Evolutionary conservation across 768 basidiomycete species (phyloP), one percentile per base, ranked within the genome.

Genomic region (Lentinula guzmanii): DNA sequence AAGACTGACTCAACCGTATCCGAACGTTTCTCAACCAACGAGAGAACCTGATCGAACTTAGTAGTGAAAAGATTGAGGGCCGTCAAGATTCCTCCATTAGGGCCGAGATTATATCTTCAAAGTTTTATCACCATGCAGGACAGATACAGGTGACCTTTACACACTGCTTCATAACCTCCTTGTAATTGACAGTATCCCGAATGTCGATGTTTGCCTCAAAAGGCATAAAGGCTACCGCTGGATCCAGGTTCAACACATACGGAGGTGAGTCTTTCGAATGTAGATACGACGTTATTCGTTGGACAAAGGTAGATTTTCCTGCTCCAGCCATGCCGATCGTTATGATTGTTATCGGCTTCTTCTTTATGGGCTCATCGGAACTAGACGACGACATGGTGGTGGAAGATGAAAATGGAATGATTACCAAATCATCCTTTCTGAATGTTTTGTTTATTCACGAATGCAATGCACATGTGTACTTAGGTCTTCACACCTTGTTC

Each of bases 161-260:
- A 79, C 80, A 97, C 94, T 98, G 95, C 84, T 97, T 95, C 97
- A 99, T 99, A 67, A 99, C 96, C 75, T 99, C 91, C 65, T 90
- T 85, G 74, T 98, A 99, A 71, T 98, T 91, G 21, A 99, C 87
- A 10, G 97, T 99, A 73, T 99, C 97, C 64, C 97, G 78, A 56
- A 99, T 98, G 72, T 99, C 97, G 63, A 99, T 98, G 72, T 98
- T 98, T 31, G 95, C 86, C 62, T 95, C 93, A 70, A 94, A 99
- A 2, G 95, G 93, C 43, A 94, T 81, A 62, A 89, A 88, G 7
- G 90, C 82, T 2, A 98, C 96, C 1, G 97, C 97, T 5, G 97
- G 97, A 73, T 99, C 97, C 63, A 99, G 88, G 72, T 99, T 99
- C 72, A 99, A 83, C 71, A 98, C 89, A 74, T 99, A 99, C 0